Percentiles rank a stretch among this genome's conserved stretches.
These are phyloP conservation scores for Colletotrichum eleusines DNA, from an alignment of 2,329 filamentous ascomycete genomes.

Conservation along the genomic window DNA sequence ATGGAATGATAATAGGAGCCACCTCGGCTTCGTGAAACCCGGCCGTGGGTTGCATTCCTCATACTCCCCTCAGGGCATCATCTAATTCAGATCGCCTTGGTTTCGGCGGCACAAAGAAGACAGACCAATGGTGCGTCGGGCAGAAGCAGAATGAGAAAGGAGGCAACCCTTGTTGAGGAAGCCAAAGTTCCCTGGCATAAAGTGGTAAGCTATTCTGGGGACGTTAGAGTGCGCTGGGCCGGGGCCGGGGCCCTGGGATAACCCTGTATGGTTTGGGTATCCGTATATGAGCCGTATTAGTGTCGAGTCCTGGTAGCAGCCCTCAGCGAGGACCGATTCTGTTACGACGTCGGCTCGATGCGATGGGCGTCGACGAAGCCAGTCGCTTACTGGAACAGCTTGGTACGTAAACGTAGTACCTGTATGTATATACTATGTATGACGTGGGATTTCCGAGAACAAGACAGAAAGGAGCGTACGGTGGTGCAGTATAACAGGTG, in stretches of 20 bases:
- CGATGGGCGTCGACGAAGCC: background rate
- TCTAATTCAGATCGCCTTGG: constrained; percentile 20
- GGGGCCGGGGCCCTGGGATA: constrained; percentile 21
- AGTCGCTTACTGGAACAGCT: background rate
- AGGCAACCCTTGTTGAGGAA: constrained; percentile 7
- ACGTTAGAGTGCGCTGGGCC: constrained; percentile 11
- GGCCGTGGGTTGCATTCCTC: constrained; percentile 23
- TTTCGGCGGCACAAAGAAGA: constrained; percentile 2
- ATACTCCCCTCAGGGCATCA: background rate
- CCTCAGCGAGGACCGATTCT: constrained; percentile 25
- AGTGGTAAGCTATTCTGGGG: constrained; percentile 26
- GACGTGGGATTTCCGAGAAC: background rate
- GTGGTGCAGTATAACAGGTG: background rate
- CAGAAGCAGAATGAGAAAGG: background rate
- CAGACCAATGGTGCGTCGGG: background rate
- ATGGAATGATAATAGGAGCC: constrained; percentile 24
- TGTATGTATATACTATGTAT: too few relatives aligned
- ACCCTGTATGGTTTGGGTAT: constrained; percentile 19
- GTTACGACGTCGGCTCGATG: constrained; percentile 8
- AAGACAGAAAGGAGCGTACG: too few relatives aligned
- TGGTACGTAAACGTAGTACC: background rate
- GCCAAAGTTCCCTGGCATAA: constrained; percentile 22
- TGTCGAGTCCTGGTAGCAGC: constrained; percentile 33
- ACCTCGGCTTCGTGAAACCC: background rate
- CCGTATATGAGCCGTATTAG: constrained; percentile 15